Conservation (phyloP, 169 alveolate genomes). For the Plasmodium knowlesi region DNA sequence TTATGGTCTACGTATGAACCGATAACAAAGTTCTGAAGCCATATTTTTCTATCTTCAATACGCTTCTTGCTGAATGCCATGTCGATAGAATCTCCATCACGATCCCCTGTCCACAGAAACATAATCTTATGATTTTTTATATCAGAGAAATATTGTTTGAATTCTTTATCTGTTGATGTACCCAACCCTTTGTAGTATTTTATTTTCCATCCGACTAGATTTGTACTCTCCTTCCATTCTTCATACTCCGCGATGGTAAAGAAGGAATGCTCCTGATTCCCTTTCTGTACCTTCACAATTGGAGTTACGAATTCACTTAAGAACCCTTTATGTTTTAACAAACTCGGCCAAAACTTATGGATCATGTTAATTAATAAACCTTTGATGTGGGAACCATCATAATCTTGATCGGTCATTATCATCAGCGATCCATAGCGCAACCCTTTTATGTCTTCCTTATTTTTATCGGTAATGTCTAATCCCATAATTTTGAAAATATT, state of each 20-base stretch:
- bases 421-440: slow-evolving; percentile 98
- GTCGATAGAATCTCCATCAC: slow-evolving; percentile 95
- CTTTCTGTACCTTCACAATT: slow-evolving; percentile 96
- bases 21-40: slow-evolving; percentile 87
- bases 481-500: slow-evolving; percentile 97
- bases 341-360: slow-evolving; percentile 99
- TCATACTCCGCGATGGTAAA: slow-evolving; percentile 98
- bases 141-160: slow-evolving; percentile 98
- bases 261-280: slow-evolving; percentile 91
- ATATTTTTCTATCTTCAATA: slow-evolving; percentile 97
- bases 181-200: slow-evolving; percentile 99
- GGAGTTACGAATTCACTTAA: slow-evolving; percentile 99
- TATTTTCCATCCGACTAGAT: slow-evolving; percentile 93
- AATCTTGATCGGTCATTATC: slow-evolving; percentile 99
- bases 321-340: slow-evolving; percentile 95
- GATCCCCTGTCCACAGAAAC: slow-evolving; percentile 85
- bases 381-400: slow-evolving; percentile 99
- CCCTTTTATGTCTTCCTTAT: slow-evolving; percentile 90
- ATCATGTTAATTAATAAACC: slow-evolving; percentile 99
- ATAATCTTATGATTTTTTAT: slow-evolving; percentile 93
- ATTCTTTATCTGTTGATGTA: slow-evolving; percentile 98
- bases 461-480: slow-evolving; percentile 90
- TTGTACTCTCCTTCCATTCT: slow-evolving; percentile 92
- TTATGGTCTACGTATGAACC: slow-evolving; percentile 83
- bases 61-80: slow-evolving; percentile 98